Evolutionary conservation across 139 green algal species (phyloP).

Genomic region (Chlamydomonas incerta): DNA sequence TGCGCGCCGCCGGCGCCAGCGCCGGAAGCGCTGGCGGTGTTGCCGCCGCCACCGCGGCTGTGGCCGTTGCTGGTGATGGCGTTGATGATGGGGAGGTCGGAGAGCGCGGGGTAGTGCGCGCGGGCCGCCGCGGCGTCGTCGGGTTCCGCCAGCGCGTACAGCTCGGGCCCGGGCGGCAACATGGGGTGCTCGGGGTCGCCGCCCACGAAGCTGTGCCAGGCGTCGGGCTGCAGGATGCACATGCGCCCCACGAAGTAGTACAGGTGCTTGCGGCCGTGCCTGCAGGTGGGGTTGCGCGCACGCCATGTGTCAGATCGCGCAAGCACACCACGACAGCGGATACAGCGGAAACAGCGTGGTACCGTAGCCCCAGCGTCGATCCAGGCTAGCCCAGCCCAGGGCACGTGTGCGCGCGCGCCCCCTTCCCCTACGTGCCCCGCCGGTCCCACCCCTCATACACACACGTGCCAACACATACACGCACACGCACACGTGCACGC

Average conservation of each 20-base stretch:
- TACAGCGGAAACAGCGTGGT: no score
- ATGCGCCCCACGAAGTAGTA: constrained; percentile 79
- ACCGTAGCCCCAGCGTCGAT: no score
- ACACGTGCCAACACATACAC: neutral
- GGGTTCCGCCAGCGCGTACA: constrained; percentile 74
- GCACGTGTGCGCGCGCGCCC: no score
- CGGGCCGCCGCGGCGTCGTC: neutral
- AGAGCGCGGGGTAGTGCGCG: neutral
- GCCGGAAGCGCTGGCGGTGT: neutral
- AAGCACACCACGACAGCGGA: no score
- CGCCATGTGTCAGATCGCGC: no score
- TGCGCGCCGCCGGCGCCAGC: neutral
- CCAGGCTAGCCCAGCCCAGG: no score
- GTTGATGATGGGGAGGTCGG: neutral
- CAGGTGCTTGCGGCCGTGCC: constrained; percentile 60
- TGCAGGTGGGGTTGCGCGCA: no score
- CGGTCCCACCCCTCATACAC: neutral
- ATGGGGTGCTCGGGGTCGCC: constrained; percentile 80
- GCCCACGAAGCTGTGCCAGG: constrained; percentile 63
- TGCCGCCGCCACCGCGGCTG: neutral
- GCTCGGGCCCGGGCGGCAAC: constrained; percentile 78
- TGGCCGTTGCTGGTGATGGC: neutral
- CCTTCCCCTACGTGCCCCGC: no score
- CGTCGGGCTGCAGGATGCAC: constrained; percentile 90
- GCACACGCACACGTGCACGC: neutral